Base-by-base conservation (phyloP, 768 basidiomycete genomes). In the Cubamyces sp. region DNA sequence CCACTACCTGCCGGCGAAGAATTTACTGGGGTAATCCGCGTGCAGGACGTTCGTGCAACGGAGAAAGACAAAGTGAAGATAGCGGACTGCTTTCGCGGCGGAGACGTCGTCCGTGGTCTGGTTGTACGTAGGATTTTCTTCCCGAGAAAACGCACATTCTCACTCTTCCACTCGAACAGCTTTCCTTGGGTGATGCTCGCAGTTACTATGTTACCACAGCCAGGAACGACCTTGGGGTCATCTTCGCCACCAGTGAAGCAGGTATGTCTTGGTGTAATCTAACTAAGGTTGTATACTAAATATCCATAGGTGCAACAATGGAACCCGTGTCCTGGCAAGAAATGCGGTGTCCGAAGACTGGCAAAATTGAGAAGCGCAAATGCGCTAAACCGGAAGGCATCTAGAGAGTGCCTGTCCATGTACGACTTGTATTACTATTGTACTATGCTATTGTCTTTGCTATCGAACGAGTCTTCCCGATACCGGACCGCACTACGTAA, bases 181-280 rank as follows among this genome's bases (percentile, higher is more conserved):
- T 96, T 51, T 96, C 94, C 18, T 80, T 97, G 25, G 95, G 94
- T 11, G 94, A 96, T 74, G 87, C 94, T 25, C 85, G 92, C 46
- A 93, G 90, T 68, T 96, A 96, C 76, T 96, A 93, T 77, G 82
- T 96, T 28, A 92, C 94, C 0, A 96, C 94, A 3, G 94, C 91
- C 7, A 79, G 91, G 43, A 95, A 95, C 71, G 90, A 95, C 66
- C 83, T 96, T 3, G 94, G 95, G 0, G 94, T 96, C 9, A 89
- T 96, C 54, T 95, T 92, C 72, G 94, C 94, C 12, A 90, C 88
- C 7, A 92, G 91, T 73, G 93, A 94, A 76, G 87, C 89, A 50
- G 92, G 92, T 86, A 69, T 68, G 81, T 77, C 52, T 1, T 60
- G 41, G n/a, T 37, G 41, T 58, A 15, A 18, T 37, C 1, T n/a